Conservation (phyloP, 108 stramenopile genomes). For the Fragilaria crotonensis region DNA sequence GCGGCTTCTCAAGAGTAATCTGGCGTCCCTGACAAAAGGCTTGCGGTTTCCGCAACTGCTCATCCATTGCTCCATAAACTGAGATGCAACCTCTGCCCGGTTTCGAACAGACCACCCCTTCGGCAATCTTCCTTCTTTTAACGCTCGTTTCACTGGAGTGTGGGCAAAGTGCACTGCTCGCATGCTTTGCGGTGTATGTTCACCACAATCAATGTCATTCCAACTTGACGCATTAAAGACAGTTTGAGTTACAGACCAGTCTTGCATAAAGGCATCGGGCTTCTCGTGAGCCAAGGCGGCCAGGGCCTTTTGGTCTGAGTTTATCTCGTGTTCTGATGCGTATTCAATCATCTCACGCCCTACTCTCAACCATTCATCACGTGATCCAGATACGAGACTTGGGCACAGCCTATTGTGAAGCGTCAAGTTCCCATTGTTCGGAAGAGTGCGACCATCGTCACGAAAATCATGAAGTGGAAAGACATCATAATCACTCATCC, state of each 20-base stretch:
- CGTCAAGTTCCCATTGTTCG: conserved; percentile 5
- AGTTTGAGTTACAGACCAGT: background rate
- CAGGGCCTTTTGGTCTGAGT: background rate
- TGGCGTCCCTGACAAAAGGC: background rate
- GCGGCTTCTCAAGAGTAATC: background rate
- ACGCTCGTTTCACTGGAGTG: background rate
- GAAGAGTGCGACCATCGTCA: conserved; percentile 1
- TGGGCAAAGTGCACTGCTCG: conserved; percentile 5
- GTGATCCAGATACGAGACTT: conserved; percentile 1
- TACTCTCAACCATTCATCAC: conserved; percentile 4
- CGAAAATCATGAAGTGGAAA: conserved; percentile 4
- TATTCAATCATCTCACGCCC: background rate
- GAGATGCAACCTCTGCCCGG: background rate
- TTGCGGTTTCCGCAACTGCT: background rate
- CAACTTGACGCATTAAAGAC: background rate
- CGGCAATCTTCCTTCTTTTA: background rate
- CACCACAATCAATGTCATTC: background rate
- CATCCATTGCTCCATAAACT: conserved; percentile 4
- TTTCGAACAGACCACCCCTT: background rate
- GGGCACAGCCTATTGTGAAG: background rate
- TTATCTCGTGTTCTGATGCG: background rate
- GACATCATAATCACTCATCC: conserved; percentile 1
- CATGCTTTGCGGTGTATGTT: conserved; percentile 1
- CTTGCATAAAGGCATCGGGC: background rate
- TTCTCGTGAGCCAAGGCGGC: background rate